Evolutionary conservation across 176 grass and related monocot genomes (phyloP), one percentile per base, ranked within the genome.

Genomic region (Ensete ventricosum): DNA sequence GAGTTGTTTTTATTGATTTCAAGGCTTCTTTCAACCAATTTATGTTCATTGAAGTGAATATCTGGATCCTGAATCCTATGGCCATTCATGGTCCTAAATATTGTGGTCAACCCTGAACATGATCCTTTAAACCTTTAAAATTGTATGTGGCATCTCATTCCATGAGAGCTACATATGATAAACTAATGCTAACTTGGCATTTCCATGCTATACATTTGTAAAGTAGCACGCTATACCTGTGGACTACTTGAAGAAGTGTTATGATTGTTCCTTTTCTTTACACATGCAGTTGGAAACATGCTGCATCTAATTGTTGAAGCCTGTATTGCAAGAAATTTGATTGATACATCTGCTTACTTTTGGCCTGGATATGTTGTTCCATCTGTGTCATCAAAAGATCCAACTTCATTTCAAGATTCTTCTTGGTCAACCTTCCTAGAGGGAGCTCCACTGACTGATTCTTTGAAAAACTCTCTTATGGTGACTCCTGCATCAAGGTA

Each of bases 271-370:
- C 53, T 77, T 63, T 14, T 3, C 49, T 85, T 81, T 87, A 75
- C 60, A 78, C 63, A 62, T 89, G 77, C 85, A 99, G 95, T 76
- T 85, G 95, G 90, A 29, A 99, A 87, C 73, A 99, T 99, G 86
- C 80, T 93, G 69, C 90, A 99, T 80, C 90, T 99, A 81, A 94
- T 99, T 84, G 80, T 99, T 70, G 95, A 99, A 82, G 90, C 95
- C 49, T 94, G 95, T 76, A 99, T 99, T 62, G 89, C 95, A 8
- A 99, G 95, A 83, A 91, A 91, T 52, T 83, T 99, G 82, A 85
- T 99, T 0, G 95, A 99, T 77, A 94, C 95, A 71, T 87, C 90
- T 82, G 88, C 78, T 77, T 99, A 94, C 70, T 83, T 89, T 77
- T 99, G 95, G 95, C 90, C 90, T 57, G 84, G 90, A 54, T 99